These are phyloP conservation scores for Sisymbrium altissimum DNA, from an alignment of 345 rosid genomes.

Conservation along the genomic window DNA sequence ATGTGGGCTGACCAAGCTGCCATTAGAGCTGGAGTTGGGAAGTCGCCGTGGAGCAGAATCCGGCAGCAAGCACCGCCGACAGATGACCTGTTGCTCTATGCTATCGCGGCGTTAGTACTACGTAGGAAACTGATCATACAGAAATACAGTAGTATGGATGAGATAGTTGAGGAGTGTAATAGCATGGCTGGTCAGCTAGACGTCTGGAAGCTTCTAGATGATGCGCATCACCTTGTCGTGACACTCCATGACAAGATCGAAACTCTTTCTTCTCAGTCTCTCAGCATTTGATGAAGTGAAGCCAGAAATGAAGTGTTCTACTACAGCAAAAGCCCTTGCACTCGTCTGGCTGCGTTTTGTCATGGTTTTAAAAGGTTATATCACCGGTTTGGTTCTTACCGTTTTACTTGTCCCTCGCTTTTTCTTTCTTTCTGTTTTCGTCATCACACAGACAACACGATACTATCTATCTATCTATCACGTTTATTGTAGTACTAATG, in stretches of 20 bases:
- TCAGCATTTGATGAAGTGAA: constrained; percentile 29
- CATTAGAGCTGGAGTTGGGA: constrained; percentile 89
- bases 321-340: constrained; percentile 23
- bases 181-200: constrained; percentile 96
- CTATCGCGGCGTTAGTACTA: constrained; percentile 89
- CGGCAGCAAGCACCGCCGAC: constrained; percentile 92
- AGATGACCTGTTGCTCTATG: constrained; percentile 85
- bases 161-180: constrained; percentile 93
- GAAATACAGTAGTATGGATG: constrained; percentile 97
- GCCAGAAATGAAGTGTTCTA: constrained; percentile 40
- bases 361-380: constrained; percentile 18
- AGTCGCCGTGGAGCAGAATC: constrained; percentile 89
- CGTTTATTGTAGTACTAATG: constrained; percentile 15
- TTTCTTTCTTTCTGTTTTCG: constrained; percentile 5
- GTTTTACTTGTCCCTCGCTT: neutral
- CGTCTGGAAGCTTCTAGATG: constrained; percentile 94
- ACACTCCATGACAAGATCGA: constrained; percentile 84
- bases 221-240: constrained; percentile 88
- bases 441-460: constrained; percentile 22
- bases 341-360: constrained; percentile 35
- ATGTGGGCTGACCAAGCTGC: constrained; percentile 99
- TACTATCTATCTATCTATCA: constrained; percentile 14
- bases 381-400: constrained; percentile 19
- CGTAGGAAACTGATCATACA: constrained; percentile 89
- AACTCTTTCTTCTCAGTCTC: constrained; percentile 33